Percentiles rank a stretch among this genome's conserved stretches.
These are phyloP conservation scores for Inonotus hispidus DNA, from an alignment of 1,284 basidiomycete species.

Conservation along the genomic window DNA sequence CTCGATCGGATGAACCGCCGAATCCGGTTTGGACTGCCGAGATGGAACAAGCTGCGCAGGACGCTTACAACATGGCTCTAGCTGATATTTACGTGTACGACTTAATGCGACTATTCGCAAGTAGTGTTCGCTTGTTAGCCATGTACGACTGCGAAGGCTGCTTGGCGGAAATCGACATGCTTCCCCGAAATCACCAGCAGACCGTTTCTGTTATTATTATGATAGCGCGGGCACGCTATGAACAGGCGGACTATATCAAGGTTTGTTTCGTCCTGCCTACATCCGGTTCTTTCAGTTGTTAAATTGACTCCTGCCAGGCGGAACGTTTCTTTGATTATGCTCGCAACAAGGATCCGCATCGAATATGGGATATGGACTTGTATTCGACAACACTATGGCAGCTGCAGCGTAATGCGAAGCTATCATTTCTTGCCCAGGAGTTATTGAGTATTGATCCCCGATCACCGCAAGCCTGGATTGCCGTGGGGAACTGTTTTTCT, in stretches of 20 bases:
- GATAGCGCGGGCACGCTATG: conserved; percentile 82
- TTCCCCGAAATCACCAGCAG: conserved; percentile 73
- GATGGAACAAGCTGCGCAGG: conserved; percentile 63
- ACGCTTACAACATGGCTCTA: conserved; percentile 60
- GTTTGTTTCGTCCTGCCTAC: conserved; percentile 2
- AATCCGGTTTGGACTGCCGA: conserved; percentile 52
- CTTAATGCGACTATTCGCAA: conserved; percentile 75
- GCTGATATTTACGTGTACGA: conserved; percentile 83
- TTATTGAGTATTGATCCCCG: conserved; percentile 76
- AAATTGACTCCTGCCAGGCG: conserved; percentile 43
- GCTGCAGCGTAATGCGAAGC: conserved; percentile 69
- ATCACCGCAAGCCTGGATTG: conserved; percentile 90
- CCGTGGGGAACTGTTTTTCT: conserved; percentile 90
- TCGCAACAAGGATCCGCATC: conserved; percentile 77
- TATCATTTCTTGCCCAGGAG: conserved; percentile 89
- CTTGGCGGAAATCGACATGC: conserved; percentile 65
- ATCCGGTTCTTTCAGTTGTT: neutral
- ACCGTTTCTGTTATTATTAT: conserved; percentile 76
- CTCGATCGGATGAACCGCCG: conserved; percentile 55
- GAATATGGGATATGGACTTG: conserved; percentile 86
- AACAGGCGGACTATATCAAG: conserved; percentile 78
- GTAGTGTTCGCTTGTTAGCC: conserved; percentile 66
- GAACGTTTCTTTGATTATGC: conserved; percentile 82
- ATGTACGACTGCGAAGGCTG: conserved; percentile 73
- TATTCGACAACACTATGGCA: conserved; percentile 96